Conservation (phyloP, 1,139 yeast species). For the Hyphopichia wangnamkhiaoensis region DNA sequence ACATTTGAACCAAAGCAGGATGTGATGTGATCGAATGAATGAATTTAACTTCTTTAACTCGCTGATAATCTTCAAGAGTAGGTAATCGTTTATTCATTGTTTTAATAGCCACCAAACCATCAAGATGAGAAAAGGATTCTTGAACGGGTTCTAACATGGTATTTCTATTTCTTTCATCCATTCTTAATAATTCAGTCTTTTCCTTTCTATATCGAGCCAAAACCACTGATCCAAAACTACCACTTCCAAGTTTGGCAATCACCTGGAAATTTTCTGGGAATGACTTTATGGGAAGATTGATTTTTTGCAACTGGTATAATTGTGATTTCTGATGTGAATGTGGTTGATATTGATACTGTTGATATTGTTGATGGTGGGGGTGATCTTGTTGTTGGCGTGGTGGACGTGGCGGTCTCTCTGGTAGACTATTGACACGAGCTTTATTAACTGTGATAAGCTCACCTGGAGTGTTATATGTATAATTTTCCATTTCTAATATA, state of each 20-base stretch:
- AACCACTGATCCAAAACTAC: constrained; percentile 76
- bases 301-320: background rate
- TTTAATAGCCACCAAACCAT: constrained; percentile 77
- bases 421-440: no score
- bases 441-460: no score
- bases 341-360: background rate
- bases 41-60: constrained; percentile 74
- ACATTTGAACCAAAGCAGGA: constrained; percentile 67
- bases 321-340: background rate
- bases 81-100: constrained; percentile 63
- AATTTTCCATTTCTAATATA: no score
- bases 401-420: no score
- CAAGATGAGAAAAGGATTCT: constrained; percentile 23
- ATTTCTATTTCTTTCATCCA: constrained; percentile 22
- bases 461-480: no score
- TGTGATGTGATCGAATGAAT: constrained; percentile 72
- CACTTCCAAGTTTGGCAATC: constrained; percentile 64
- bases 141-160: constrained; percentile 54
- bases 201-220: constrained; percentile 50
- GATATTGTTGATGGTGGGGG: background rate
- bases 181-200: constrained; percentile 13
- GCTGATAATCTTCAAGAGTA: constrained; percentile 55
- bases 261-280: constrained; percentile 48
- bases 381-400: no score
- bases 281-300: constrained; percentile 38